These are phyloP conservation scores for Cotoneaster glaucophyllus DNA, from an alignment of 306 rosid species.

Conservation along the genomic window DNA sequence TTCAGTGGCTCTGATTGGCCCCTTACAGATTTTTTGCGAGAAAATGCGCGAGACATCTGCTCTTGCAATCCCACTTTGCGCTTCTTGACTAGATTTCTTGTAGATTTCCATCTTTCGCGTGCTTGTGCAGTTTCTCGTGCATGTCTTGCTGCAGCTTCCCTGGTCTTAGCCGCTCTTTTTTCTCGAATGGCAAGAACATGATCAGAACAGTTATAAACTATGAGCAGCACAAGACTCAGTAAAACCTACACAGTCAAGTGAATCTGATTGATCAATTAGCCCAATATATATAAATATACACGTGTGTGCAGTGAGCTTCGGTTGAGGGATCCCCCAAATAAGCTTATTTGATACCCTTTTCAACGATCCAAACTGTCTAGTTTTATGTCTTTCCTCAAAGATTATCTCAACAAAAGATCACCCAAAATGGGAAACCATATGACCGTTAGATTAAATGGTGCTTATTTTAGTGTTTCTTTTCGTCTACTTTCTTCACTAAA, in stretches of 20 bases:
- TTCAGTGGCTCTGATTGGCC: conserved; percentile 19
- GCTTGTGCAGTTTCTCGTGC: conserved; percentile 69
- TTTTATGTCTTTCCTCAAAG: too few species aligned
- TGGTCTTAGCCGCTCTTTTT: conserved; percentile 57
- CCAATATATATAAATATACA: not conserved
- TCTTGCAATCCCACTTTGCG: conserved; percentile 34
- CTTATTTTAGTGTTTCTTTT: too few species aligned
- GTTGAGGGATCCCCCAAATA: too few species aligned
- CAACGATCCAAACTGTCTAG: too few species aligned
- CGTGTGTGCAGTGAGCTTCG: not conserved
- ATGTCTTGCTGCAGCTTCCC: conserved; percentile 75
- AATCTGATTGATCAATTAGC: conserved; percentile 7
- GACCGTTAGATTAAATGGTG: too few species aligned
- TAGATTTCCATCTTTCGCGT: conserved; percentile 65
- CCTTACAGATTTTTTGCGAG: conserved; percentile 50
- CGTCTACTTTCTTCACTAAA: too few species aligned
- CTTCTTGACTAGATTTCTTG: conserved; percentile 56
- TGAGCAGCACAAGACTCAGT: conserved; percentile 47
- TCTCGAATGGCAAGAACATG: conserved; percentile 68
- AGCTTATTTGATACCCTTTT: too few species aligned
- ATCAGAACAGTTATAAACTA: conserved; percentile 68
- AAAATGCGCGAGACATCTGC: conserved; percentile 57
- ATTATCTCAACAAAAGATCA: too few species aligned
- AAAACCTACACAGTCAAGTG: conserved; percentile 44
- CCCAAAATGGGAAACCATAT: too few species aligned